phyloP scores from a whole-genome alignment of 2,329 filamentous ascomycete species.

The Orbilia quercus region DNA sequence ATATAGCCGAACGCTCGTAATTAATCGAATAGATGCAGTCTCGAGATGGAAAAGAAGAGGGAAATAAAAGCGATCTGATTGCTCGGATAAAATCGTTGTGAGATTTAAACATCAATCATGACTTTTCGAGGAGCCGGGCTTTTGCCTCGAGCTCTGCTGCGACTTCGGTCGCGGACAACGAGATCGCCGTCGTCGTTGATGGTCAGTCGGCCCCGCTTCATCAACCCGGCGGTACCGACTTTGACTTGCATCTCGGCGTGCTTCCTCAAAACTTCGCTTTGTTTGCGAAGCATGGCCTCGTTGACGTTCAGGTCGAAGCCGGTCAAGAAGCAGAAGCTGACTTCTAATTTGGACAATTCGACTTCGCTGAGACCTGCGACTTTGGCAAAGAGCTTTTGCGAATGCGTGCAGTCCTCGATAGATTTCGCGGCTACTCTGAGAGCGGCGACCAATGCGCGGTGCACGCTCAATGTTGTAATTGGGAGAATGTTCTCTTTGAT shows the following conservation, averaged over 20 bases:
- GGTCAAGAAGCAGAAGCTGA: constrained; percentile 87
- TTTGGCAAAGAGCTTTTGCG: constrained; percentile 82
- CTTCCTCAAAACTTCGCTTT: constrained; percentile 65
- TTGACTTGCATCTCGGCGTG: constrained; percentile 59
- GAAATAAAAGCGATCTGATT: constrained; percentile 18
- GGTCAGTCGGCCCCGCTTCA: constrained; percentile 47
- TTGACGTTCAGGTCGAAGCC: constrained; percentile 81
- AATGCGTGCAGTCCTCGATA: constrained; percentile 89
- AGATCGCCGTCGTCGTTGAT: constrained; percentile 49
- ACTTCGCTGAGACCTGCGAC: constrained; percentile 87
- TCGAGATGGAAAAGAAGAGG: constrained; percentile 6
- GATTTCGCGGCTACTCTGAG: constrained; percentile 92
- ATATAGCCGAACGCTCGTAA: constrained; percentile 13
- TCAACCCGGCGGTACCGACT: constrained; percentile 59
- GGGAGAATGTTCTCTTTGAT: constrained; percentile 81
- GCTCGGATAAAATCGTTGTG: neutral
- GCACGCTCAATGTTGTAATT: constrained; percentile 84
- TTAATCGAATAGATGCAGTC: constrained; percentile 21
- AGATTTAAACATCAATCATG: constrained; percentile 48
- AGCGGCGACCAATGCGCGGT: constrained; percentile 84
- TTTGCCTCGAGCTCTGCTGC: constrained; percentile 49
- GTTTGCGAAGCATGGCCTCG: constrained; percentile 68
- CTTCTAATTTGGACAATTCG: constrained; percentile 85
- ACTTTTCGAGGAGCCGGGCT: constrained; percentile 52
- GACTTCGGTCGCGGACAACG: constrained; percentile 48